Base-by-base conservation (phyloP, 805 yeast species). In the Candida jianshihensis region DNA sequence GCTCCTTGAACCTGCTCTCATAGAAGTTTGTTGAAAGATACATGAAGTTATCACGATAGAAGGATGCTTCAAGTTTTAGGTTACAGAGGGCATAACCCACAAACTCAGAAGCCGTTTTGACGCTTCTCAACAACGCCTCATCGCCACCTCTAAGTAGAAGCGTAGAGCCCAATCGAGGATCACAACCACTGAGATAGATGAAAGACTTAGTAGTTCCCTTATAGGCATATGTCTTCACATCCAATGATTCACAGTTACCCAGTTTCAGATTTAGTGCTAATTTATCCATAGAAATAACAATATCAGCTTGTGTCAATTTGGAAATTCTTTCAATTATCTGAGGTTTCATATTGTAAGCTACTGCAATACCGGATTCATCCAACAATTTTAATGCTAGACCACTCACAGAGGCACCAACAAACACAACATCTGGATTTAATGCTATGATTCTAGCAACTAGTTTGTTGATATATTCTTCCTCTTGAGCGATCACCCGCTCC, bases 401-500 rank as follows among this genome's bases (percentile, higher is more conserved):
- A 48, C 92, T 78, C 2, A 90, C 81, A 9, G 82, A 70, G 19
- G 84, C 81, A 12, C 88, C 87, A 13, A 83, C 81, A 22, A 90
- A 71, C 1, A 94, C 69, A 18, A 92, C 66, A 47, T 75, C 85
- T 1, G 99, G 96, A 33, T 71, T 73, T 38, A 92, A 60, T 0
- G 89, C 78, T 4, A 77, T 65, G 15, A 92, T 75, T 42, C 97
- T 68, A 2, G 81, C 81, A 0, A 88, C 92, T 22, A 90, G 63
- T 49, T 87, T 89, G 37, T 79, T 73, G 31, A 92, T 68, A 51
- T 81, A 90, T 47, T 90, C 96, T 33, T 73, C 66, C 52, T 90
- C 97, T 53, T 92, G 97, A 0, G 90, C 83, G 34, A 86, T 66
- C 1, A 90, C 80, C 1, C 94, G 83, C 39, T 86, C 83, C 38